Percentiles rank a stretch among this genome's conserved stretches.
These are phyloP conservation scores for Calycina herbarum DNA, from an alignment of 2,329 filamentous ascomycete genomes.

Conservation along the genomic window DNA sequence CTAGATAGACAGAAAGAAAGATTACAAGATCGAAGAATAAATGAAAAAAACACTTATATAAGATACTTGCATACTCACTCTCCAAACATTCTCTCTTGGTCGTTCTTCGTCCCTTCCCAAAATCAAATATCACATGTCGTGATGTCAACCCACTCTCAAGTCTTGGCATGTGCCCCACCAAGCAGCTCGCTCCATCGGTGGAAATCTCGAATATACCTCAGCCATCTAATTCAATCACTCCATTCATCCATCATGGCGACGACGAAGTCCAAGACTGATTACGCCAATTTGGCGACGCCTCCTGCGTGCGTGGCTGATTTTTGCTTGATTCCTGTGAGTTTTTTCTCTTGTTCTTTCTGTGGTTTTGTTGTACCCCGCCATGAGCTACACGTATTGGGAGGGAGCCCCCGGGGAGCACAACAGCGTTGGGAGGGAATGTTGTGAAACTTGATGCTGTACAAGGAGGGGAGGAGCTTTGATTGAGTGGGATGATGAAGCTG, in stretches of 20 bases:
- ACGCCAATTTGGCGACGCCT: conserved; percentile 61
- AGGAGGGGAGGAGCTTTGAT: no score
- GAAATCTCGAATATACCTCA: no score
- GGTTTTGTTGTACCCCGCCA: not conserved
- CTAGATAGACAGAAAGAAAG: not conserved
- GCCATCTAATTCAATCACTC: no score
- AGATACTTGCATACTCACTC: not conserved
- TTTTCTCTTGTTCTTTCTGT: not conserved
- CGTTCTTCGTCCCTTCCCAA: not conserved
- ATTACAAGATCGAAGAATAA: not conserved
- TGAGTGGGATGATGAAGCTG: no score
- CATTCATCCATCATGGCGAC: conserved; percentile 9
- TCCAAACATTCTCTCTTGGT: no score
- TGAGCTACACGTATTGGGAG: not conserved
- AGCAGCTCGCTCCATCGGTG: not conserved
- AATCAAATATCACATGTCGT: not conserved
- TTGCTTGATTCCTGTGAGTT: conserved; percentile 76
- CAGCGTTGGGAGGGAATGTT: not conserved
- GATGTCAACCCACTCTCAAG: not conserved
- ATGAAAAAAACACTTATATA: not conserved
- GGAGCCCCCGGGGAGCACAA: not conserved
- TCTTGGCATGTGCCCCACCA: not conserved
- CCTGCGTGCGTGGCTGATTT: conserved; percentile 82
- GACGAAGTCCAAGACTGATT: conserved; percentile 33
- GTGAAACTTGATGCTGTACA: not conserved